Conservation (phyloP, 257 asterid species). For the Salvia hispanica region DNA sequence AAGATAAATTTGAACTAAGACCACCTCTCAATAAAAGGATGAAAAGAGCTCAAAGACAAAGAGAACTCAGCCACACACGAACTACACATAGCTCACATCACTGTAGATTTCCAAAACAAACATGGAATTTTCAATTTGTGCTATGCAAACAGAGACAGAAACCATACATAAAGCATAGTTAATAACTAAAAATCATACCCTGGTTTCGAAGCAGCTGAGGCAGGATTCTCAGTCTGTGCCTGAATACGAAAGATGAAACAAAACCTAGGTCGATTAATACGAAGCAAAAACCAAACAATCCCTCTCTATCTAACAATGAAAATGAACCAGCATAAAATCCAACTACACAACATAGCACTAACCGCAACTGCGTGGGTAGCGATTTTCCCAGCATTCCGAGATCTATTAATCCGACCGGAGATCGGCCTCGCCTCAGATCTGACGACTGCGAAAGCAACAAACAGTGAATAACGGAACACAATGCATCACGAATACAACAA, state of each 20-base stretch:
- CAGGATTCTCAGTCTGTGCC: constrained; percentile 53
- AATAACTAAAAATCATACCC: constrained; percentile 44
- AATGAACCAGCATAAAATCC: background rate
- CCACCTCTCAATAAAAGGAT: background rate
- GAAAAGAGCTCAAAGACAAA: background rate
- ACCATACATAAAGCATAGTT: constrained; percentile 14
- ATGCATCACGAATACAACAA: constrained; percentile 5
- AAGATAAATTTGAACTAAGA: background rate
- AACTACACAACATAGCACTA: constrained; percentile 25
- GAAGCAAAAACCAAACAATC: constrained; percentile 11
- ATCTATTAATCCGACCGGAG: constrained; percentile 34
- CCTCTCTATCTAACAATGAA: background rate
- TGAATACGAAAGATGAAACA: constrained; percentile 26
- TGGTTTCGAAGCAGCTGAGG: constrained; percentile 56
- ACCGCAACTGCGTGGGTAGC: constrained; percentile 57
- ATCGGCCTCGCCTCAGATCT: constrained; percentile 52
- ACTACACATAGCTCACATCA: background rate
- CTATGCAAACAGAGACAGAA: background rate
- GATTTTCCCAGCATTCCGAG: constrained; percentile 41
- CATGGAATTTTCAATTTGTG: too few relatives aligned
- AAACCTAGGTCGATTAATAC: background rate
- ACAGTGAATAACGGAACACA: constrained; percentile 17
- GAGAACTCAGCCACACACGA: background rate
- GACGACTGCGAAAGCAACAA: constrained; percentile 38
- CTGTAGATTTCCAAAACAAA: background rate